Evolutionary conservation across 768 basidiomycete species (phyloP), one percentile per base, ranked within the genome.

Genomic region (Boletus rex-veris): DNA sequence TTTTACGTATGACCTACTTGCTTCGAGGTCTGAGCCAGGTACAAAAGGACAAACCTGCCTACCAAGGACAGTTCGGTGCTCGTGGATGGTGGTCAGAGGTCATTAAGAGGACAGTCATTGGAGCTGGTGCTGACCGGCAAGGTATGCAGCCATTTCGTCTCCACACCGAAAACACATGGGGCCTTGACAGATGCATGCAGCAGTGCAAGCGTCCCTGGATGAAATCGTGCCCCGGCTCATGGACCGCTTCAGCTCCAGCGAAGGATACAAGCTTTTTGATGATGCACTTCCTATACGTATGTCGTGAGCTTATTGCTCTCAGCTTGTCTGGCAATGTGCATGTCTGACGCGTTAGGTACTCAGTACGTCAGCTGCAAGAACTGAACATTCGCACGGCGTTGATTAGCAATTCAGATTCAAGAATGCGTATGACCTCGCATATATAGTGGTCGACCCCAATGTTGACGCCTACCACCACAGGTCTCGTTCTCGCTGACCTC

Each of bases 41-140:
- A 18, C 85, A 90, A 64, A 71, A 58, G 15, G 80, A 84, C 55
- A 75, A 77, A 42, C 86, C 88, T 2, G 78, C 73, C 0, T 90
- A 90, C 64, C 64, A 58, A 24, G 59, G 52, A 43, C 48, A 69
- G 45, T 68, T 74, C 15, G 84, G 84, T 45, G 76, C 77, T 44
- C 66, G 77, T 31, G 68, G 63, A 3, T 92, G 88, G 89, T 92
- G 90, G 90, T 67, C 74, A n/a, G 84, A 88, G 57, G 88, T 92
- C 37, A 84, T 92, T 56, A 75, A 74, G 52, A 72, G 80, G 53
- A 92, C 90, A 36, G 90, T 89, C 16, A 68, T 89, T 3, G 88
- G 83, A 4, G 88, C 90, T 40, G 88, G 88, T 1, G 90, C 84
- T 4, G 74, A 86, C 68, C 65, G 78, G 45, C 65, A 73, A 61